Conservation (phyloP, 306 rosid genomes). For the Lathyrus oleraceus region DNA sequence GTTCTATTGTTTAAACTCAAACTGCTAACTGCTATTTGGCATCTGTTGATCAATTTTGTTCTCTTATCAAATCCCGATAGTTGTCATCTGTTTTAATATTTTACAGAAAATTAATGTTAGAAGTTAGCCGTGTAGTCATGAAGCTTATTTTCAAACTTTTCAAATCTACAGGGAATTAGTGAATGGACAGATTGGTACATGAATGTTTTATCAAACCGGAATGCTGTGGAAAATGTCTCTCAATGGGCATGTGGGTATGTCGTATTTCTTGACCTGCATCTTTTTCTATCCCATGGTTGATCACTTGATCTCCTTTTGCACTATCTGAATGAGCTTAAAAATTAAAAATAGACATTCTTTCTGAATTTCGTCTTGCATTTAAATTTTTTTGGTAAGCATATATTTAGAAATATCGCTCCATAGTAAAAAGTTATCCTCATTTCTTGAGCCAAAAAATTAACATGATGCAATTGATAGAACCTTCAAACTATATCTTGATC, state of each 20-base stretch:
- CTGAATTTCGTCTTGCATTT: constrained; percentile 15
- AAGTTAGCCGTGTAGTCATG: constrained; percentile 3
- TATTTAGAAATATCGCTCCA: not conserved
- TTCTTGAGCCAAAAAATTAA: constrained; percentile 16
- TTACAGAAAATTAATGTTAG: constrained; percentile 11
- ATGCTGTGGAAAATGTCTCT: constrained; percentile 79
- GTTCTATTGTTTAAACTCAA: constrained; percentile 1
- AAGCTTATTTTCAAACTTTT: constrained; percentile 28
- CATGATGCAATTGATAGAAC: not conserved
- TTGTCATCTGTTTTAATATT: constrained; percentile 18
- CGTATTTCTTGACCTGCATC: constrained; percentile 27
- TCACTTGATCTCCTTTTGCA: not conserved
- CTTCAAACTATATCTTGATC: not conserved
- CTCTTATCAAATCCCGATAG: constrained; percentile 8
- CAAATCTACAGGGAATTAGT: constrained; percentile 60
- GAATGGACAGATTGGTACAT: constrained; percentile 88
- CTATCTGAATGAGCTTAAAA: constrained; percentile 19
- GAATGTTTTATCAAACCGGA: constrained; percentile 67
- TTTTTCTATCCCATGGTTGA: not conserved
- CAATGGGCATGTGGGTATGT: constrained; percentile 99
- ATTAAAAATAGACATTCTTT: constrained; percentile 9
- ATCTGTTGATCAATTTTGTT: constrained; percentile 19
- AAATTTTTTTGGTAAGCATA: not conserved
- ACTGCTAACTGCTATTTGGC: constrained; percentile 9
- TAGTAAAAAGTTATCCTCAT: not conserved